A percentile compares a stretch with the other conserved stretches of the same genome.
phyloP scores from a whole-genome alignment of 495 filamentous ascomycete genomes.

The Terfezia claveryi region DNA sequence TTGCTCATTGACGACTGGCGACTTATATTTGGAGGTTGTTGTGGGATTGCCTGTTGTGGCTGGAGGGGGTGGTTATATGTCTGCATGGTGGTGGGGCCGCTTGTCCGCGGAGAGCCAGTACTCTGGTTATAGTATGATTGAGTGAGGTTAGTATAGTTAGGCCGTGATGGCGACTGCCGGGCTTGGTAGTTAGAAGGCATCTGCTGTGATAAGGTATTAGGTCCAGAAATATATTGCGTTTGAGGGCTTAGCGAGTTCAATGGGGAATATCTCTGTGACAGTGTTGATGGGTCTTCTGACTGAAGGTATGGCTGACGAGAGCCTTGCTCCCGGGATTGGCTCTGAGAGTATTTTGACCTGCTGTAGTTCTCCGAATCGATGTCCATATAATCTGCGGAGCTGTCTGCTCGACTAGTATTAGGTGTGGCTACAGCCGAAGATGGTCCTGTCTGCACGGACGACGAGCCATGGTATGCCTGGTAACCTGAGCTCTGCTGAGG shows the following conservation, averaged over 20 bases:
- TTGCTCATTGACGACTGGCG: constrained; percentile 32
- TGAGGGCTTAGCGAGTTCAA: constrained; percentile 61
- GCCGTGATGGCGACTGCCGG: constrained; percentile 37
- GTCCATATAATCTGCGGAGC: constrained; percentile 32
- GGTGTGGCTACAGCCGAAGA: constrained; percentile 33
- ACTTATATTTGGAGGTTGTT: constrained; percentile 16
- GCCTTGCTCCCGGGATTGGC: constrained; percentile 2
- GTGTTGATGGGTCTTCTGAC: constrained; percentile 43
- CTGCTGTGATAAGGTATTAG: constrained; percentile 6
- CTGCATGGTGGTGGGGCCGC: constrained; percentile 15
- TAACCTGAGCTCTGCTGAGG: constrained; percentile 6
- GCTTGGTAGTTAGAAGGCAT: constrained; percentile 8
- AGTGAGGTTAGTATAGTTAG: constrained; percentile 35
- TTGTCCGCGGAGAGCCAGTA: constrained; percentile 14
- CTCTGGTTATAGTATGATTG: constrained; percentile 37
- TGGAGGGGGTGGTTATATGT: constrained; percentile 16
- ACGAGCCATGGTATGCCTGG: constrained; percentile 17
- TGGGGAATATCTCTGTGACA: constrained; percentile 81
- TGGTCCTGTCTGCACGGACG: constrained; percentile 26
- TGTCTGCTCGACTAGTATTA: constrained; percentile 24
- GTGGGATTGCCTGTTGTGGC: constrained; percentile 22
- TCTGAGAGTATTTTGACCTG: constrained; percentile 36
- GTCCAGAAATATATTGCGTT: constrained; percentile 31
- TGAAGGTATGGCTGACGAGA: constrained; percentile 14
- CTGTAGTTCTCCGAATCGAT: constrained; percentile 56